Base-by-base conservation (phyloP, 805 yeast genomes). In the Priceomyces carsonii region DNA sequence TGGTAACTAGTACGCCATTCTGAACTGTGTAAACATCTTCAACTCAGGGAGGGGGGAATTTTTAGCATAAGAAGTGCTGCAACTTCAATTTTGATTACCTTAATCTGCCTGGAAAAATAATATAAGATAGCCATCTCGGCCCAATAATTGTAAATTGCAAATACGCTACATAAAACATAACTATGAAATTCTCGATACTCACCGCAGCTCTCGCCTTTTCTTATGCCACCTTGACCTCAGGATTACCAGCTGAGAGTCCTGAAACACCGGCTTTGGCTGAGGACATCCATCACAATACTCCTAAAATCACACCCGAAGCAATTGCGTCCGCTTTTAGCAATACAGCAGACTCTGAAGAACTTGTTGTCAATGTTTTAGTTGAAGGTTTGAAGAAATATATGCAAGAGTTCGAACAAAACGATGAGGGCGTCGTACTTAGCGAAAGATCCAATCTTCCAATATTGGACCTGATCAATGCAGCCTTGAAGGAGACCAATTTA, bases 401-500 rank as follows among this genome's bases (percentile, higher is more conserved):
- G 18, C 8, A 32, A 16, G 7, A 18, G 6, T 14, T 16, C 15
- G 35, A n/a, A 13, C 12, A 29, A 29, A n/a, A n/a, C n/a, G n/a
- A n/a, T n/a, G n/a, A n/a, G n/a, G n/a, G n/a, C n/a, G n/a, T n/a
- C n/a, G n/a, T n/a, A n/a, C 32, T 48, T 17, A 38, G 26, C n/a
- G 27, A 35, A 6, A 40, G 51, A 26, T 50, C 56, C 6, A 39
- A 50, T 31, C 24, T 46, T 26, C 59, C 61, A 2, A 36, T 55
- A 27, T 48, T 57, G 36, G 60, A 55, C 24, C 27, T 38, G 18
- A 39, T 55, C 15, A 47, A 54, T 30, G 18, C 34, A 1, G 44
- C 50, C 2, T 45, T 55, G 44, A 44, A 45, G 16, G 49, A 53
- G 21, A 36, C 57, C 4, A 51, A 51, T n/a, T 36, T 56, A 25